These are phyloP conservation scores for Sphaerobolus stellatus DNA, from an alignment of 1,284 basidiomycete genomes.

Conservation along the genomic window DNA sequence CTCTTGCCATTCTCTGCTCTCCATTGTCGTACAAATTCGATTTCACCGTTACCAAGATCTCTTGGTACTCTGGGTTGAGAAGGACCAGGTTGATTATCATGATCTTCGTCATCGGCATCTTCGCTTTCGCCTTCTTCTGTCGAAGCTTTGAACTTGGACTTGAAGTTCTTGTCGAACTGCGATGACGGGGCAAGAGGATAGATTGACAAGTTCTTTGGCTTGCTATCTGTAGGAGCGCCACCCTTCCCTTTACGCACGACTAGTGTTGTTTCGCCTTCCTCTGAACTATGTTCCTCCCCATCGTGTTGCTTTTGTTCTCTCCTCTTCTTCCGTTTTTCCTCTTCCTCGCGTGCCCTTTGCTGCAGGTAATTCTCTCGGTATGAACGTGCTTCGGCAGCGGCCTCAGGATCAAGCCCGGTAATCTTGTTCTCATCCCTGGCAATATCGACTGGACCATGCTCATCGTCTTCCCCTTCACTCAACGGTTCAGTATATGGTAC, in stretches of 20 bases:
- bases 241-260: constrained; percentile 33
- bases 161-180: constrained; percentile 78
- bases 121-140: constrained; percentile 37
- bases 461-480: constrained; percentile 90
- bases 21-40: constrained; percentile 72
- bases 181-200: constrained; percentile 82
- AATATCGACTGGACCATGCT: constrained; percentile 63
- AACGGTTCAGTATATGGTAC: constrained; percentile 66
- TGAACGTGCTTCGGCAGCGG: constrained; percentile 77
- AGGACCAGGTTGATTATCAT: constrained; percentile 26
- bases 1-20: constrained; percentile 84
- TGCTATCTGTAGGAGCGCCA: constrained; percentile 20
- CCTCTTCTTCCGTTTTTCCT: constrained; percentile 18
- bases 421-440: constrained; percentile 78
- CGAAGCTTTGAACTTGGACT: constrained; percentile 26
- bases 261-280: constrained; percentile 43
- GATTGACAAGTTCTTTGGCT: constrained; percentile 59
- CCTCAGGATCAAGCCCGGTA: constrained; percentile 69
- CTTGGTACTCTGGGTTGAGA: no score
- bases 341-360: constrained; percentile 14
- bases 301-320: constrained; percentile 20
- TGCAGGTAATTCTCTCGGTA: constrained; percentile 79
- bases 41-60: constrained; percentile 46
- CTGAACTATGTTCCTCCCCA: constrained; percentile 33
- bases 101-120: constrained; percentile 35